Evolutionary conservation across 176 grass and related monocot genomes (phyloP), one percentile per base, ranked within the genome.

Genomic region (Eleusine coracana): DNA sequence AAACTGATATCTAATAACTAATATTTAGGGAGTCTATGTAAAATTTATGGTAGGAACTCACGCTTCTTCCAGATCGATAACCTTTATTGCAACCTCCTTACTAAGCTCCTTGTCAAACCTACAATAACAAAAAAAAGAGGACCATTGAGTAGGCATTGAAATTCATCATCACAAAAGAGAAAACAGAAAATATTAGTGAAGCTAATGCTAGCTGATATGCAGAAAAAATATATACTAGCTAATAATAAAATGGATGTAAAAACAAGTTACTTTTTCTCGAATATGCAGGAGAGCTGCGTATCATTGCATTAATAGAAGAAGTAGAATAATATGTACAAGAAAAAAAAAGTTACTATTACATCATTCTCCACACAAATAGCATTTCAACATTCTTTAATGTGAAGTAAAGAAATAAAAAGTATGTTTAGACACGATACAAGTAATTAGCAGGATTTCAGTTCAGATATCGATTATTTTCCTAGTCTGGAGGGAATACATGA

Each of bases 1-100:
- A 67, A 68, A 68, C 36, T 10, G 40, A 68, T 62, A 58, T 18
- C 36, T 66, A 37, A 49, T 75, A 67, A 73, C 17, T 58, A 80
- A 71, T 76, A 80, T 77, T 38, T 73, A 16, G 42, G 41, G 49
- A 62, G 7, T 74, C 44, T 79, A 77, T 60, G 18, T 73, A 13
- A 73, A 78, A 40, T 78, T 68, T 41, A 73, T 69, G 71, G 70
- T 60, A 73, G 63, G 25, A 76, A 89, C 95, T 89, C 84, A 98
- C 96, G 93, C 93, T 93, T 98, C 96, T 88, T 98, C 96, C 29
- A 98, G 77, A 90, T 98, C 96, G 74, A 98, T 98, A 73, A 95
- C 96, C 90, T 98, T 98, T 74, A 98, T 98, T 76, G 96, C 96
- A 71, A 95, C 96, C 68, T 95, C 96, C 68, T 93, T 98, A 63